Evolutionary conservation across 805 yeast genomes (phyloP), one percentile per base, ranked within the genome.

Genomic region (Ogataea pini): DNA sequence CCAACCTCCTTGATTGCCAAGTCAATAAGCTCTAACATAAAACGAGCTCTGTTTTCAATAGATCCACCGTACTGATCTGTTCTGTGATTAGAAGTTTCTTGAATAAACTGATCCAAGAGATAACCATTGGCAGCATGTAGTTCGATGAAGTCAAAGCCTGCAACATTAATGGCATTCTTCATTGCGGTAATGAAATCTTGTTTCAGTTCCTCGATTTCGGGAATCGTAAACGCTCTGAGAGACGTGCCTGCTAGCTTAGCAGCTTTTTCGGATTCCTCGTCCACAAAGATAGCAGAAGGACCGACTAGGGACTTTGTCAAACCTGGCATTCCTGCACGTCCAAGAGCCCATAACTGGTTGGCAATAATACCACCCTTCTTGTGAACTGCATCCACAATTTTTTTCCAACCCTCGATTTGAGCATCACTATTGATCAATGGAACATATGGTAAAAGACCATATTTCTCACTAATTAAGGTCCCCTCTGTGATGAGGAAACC

Each of bases 401-500:
- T 64, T 51, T 68, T 69, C 84, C 85, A 80, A 7, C 69, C 72
- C 12, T 56, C 59, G 18, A 69, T 63, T 51, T 80, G 85, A 19
- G 68, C 68, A 2, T 72, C 71, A 20, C 63, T 69, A 67, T 69
- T 77, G 42, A 80, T 70, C 50, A 80, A 82, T 16, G 84, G 81
- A 10, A 69, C 75, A 29, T 62, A 51, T n/a, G 63, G 64, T 50
- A 68, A 70, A 22, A 76, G 72, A 48, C 79, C 57, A 60, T 70
- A 67, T 71, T 64, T 42, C 2, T 66, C 55, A 13, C 79, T 68
- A 22, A 73, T 71, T 54, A 71, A 72, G 1, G 80, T 72, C 12
- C 80, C 87, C 59, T 83, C 89, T 8, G 83, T 67, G 53, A 80
- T 73, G 27, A 82, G 54, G 47, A 84, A 62, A n/a, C 85, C 73